Evolutionary conservation across 208 protist species (phyloP).

Genomic region (Naegleria lovaniensis): DNA sequence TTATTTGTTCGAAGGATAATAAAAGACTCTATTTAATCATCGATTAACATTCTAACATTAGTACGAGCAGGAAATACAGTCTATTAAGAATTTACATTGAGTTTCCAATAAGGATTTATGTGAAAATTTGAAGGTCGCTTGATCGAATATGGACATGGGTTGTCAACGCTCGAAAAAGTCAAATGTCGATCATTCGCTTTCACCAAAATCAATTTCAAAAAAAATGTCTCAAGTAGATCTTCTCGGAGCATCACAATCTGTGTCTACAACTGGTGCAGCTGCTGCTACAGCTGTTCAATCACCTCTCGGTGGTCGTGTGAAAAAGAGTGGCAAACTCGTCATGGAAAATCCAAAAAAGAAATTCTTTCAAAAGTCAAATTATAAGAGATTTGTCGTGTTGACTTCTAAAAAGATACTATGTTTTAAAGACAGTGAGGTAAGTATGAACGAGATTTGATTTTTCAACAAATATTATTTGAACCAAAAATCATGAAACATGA

Average conservation of each 20-base stretch:
- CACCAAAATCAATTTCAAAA: background rate
- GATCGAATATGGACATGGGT: no score
- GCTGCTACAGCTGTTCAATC: background rate
- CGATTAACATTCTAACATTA: no score
- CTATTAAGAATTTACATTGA: no score
- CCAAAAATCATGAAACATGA: no score
- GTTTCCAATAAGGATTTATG: no score
- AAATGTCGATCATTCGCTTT: no score
- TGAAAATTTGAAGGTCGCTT: no score
- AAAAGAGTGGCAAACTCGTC: background rate
- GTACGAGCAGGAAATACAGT: no score
- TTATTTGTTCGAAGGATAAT: no score
- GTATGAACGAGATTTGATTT: background rate
- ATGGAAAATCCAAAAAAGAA: background rate
- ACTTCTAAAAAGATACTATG: background rate
- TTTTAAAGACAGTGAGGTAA: background rate
- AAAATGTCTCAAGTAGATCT: background rate
- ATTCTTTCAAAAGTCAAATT: background rate
- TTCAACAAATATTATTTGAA: no score
- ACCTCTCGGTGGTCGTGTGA: background rate
- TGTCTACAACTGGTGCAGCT: background rate
- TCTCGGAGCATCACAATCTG: background rate
- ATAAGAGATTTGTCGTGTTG: background rate
- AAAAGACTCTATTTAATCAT: no score
- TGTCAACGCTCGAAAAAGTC: no score